A percentile compares a stretch with the other conserved stretches of the same genome.
phyloP scores from a whole-genome alignment of 2,329 filamentous ascomycete species.

The Botryotinia globosa region DNA sequence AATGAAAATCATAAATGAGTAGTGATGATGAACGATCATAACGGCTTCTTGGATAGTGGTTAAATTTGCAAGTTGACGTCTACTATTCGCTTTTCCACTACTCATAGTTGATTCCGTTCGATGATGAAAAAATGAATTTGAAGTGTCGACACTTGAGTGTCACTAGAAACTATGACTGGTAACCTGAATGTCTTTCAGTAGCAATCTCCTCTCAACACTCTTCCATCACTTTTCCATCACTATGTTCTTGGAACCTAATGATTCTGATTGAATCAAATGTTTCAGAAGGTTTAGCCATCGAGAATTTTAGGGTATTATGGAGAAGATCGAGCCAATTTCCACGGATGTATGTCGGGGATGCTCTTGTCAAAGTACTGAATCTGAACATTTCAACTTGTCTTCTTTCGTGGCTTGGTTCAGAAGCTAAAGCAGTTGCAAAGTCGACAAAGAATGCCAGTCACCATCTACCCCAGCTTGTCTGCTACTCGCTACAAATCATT shows the following conservation, averaged over 20 bases:
- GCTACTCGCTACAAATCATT: too few relatives aligned
- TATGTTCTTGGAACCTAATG: background rate
- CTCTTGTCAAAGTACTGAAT: background rate
- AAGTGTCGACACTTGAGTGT: background rate
- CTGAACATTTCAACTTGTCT: background rate
- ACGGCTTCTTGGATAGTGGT: background rate
- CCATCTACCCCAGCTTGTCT: too few relatives aligned
- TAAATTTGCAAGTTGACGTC: accelerated
- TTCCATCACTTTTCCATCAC: accelerated
- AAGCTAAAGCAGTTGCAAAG: too few relatives aligned
- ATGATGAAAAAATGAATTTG: background rate
- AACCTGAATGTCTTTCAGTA: background rate
- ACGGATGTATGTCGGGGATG: accelerated
- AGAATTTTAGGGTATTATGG: too few relatives aligned
- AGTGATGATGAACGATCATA: background rate
- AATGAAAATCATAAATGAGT: background rate
- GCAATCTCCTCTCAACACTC: background rate
- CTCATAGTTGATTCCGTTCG: background rate
- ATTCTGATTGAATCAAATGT: background rate
- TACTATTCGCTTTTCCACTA: background rate
- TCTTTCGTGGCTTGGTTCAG: background rate
- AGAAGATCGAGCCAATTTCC: background rate
- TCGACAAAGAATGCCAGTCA: too few relatives aligned
- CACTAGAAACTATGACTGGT: background rate
- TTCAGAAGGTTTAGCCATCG: background rate